These are phyloP conservation scores for Cystofilobasidium ferigula DNA, from an alignment of 768 basidiomycete species.

Conservation along the genomic window DNA sequence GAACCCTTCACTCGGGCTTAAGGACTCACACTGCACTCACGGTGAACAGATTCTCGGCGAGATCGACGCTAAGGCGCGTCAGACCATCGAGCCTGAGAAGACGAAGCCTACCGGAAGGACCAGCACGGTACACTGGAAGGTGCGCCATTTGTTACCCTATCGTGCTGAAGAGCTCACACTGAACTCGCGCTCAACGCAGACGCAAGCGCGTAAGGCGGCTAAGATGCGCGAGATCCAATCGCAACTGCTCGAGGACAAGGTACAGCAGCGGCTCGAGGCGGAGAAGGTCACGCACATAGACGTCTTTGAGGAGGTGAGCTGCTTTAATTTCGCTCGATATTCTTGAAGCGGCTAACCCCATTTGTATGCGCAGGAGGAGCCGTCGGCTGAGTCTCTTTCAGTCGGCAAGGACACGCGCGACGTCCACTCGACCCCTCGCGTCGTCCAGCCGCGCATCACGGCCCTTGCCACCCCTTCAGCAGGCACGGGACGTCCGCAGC, in stretches of 20 bases:
- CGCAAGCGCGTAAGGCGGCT: neutral
- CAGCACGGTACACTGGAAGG: neutral
- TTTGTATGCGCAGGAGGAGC: neutral
- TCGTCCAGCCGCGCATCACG: neutral
- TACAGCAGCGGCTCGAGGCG: neutral
- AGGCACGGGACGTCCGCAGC: too few species aligned
- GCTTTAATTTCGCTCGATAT: neutral
- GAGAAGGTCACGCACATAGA: neutral
- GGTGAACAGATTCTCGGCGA: too few species aligned
- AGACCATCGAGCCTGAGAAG: too few species aligned
- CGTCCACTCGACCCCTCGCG: neutral
- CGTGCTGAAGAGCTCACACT: neutral
- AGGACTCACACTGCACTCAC: too few species aligned
- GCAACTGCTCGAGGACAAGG: neutral
- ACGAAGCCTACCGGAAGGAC: too few species aligned
- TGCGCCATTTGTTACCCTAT: neutral
- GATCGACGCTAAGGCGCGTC: too few species aligned
- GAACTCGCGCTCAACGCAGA: neutral
- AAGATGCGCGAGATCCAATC: neutral
- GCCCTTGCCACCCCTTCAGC: neutral
- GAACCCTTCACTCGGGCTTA: too few species aligned
- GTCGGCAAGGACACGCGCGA: neutral
- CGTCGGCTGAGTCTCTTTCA: neutral
- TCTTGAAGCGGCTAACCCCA: neutral
- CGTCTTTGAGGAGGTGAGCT: conserved; percentile 2